phyloP scores from a whole-genome alignment of 352 stramenopile species.

The Thraustochytrium striatum region DNA sequence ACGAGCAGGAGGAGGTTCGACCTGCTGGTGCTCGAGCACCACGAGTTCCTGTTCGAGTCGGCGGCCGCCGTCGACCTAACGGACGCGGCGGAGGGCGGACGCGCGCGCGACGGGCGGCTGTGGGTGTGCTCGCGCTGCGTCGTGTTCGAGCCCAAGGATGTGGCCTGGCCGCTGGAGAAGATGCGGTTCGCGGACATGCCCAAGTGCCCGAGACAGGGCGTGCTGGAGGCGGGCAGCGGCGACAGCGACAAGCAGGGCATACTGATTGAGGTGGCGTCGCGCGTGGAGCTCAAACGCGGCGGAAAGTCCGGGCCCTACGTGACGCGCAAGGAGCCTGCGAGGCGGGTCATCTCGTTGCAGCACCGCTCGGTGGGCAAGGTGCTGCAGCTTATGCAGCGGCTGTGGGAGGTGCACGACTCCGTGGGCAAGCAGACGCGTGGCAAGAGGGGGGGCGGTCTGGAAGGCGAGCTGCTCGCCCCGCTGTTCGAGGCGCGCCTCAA shows the following conservation, averaged over 20 bases:
- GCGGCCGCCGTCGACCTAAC: slow-evolving; percentile 1
- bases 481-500: slow-evolving; percentile 63
- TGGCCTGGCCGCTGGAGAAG: slow-evolving; percentile 62
- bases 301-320: slow-evolving; percentile 38
- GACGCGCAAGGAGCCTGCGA: slow-evolving; percentile 51
- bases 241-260: slow-evolving; percentile 70
- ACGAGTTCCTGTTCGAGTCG: slow-evolving; percentile 78
- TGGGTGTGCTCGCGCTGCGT: slow-evolving; percentile 79
- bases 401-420: slow-evolving; percentile 56
- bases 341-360: slow-evolving; percentile 70
- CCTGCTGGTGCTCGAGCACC: slow-evolving; percentile 80
- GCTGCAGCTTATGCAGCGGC: slow-evolving; percentile 61
- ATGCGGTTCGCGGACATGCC: slow-evolving; percentile 65
- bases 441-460: slow-evolving; percentile 63
- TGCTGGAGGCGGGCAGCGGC: slow-evolving; percentile 63
- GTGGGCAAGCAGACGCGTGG: slow-evolving; percentile 54
- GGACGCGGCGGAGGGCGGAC: background rate
- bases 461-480: slow-evolving; percentile 64
- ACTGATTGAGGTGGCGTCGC: slow-evolving; percentile 63
- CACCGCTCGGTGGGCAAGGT: slow-evolving; percentile 67
- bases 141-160: slow-evolving; percentile 76
- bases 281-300: slow-evolving; percentile 23
- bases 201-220: slow-evolving; percentile 55
- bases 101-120: slow-evolving; percentile 46
- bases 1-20: slow-evolving; percentile 67